Conservation (phyloP, 352 stramenopile species). For the Phytophthora vignae region DNA sequence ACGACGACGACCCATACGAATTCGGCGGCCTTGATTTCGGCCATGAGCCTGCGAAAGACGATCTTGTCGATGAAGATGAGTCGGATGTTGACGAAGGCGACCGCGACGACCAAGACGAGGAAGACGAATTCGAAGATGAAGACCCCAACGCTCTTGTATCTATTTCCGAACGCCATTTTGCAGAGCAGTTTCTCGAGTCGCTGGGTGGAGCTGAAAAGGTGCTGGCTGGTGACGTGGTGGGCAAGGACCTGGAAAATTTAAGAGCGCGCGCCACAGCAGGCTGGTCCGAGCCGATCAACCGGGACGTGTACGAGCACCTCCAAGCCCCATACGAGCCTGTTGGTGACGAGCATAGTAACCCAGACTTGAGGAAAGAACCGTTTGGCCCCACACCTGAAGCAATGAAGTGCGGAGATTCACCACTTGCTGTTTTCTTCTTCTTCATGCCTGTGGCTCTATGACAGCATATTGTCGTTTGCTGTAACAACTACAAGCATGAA, state of each 20-base stretch:
- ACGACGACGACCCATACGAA: no score
- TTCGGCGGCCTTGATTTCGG: background rate
- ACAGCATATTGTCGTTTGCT: constrained; percentile 5
- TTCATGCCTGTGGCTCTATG: constrained; percentile 13
- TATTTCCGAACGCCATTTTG: constrained; percentile 8
- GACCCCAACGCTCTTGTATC: background rate
- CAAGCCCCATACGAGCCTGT: background rate
- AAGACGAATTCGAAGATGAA: background rate
- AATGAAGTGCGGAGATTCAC: constrained; percentile 14
- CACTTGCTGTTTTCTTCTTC: constrained; percentile 2
- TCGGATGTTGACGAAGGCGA: no score
- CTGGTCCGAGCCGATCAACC: no score
- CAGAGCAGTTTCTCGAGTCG: constrained; percentile 2
- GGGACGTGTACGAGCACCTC: no score
- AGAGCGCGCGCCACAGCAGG: no score
- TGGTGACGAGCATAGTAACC: constrained; percentile 1
- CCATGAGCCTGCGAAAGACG: background rate
- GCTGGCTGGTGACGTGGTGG: no score
- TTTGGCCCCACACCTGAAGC: background rate
- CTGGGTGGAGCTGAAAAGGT: no score
- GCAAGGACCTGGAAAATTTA: no score
- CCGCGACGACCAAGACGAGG: background rate
- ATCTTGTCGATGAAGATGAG: background rate
- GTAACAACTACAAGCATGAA: no score
- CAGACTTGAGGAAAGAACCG: background rate